phyloP scores from a whole-genome alignment of 345 rosid species.

The Arabidopsis thaliana region TAIR10.1 NC_003070.9:10259001-10259500 shows the following conservation, averaged over 20 bases:
- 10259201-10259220: constrained; percentile 4
- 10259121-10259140: neutral
- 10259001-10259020: neutral
- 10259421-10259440: constrained; percentile 93
- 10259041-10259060: neutral
- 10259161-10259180: constrained; percentile 2
- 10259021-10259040: constrained; percentile 15
- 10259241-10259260: neutral
- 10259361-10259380: constrained; percentile 96
- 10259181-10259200: constrained; percentile 3
- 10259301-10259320: constrained; percentile 8
- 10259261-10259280: constrained; percentile 20
- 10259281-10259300: constrained; percentile 19
- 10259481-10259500: neutral
- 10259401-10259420: constrained; percentile 95
- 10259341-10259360: constrained; percentile 94
- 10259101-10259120: neutral
- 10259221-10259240: neutral
- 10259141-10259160: neutral
- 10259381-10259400: constrained; percentile 88
- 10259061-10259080: neutral
- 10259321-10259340: constrained; percentile 89
- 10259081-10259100: neutral
- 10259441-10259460: constrained; percentile 51
- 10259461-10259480: constrained; percentile 7